A percentile compares a stretch with the other conserved stretches of the same genome.
Evolutionary conservation across 768 basidiomycete species (phyloP).

Genomic region (Amanita rubescens): DNA sequence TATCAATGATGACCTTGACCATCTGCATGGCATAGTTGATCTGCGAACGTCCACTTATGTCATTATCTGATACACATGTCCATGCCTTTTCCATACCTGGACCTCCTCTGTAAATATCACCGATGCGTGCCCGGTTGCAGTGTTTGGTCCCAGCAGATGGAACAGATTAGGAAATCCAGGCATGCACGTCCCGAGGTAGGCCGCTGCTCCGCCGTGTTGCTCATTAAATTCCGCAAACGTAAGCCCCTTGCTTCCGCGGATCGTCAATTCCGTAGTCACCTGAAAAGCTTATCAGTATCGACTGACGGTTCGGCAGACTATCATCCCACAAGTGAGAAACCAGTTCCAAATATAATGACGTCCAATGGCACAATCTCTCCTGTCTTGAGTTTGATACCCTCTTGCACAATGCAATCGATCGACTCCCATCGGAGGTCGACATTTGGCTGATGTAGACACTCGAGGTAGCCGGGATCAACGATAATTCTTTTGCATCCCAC

Average conservation of each 20-base stretch:
- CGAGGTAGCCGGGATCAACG: constrained; percentile 51
- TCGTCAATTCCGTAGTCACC: constrained; percentile 28
- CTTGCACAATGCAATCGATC: constrained; percentile 40
- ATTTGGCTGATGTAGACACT: constrained; percentile 45
- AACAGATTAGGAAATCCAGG: constrained; percentile 54
- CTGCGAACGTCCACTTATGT: constrained; percentile 20
- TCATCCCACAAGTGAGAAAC: constrained; percentile 38
- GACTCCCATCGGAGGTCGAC: constrained; percentile 41
- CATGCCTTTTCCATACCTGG: constrained; percentile 30
- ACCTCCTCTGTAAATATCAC: constrained; percentile 48
- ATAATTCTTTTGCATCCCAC: constrained; percentile 62
- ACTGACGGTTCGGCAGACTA: not conserved
- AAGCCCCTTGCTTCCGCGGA: constrained; percentile 36
- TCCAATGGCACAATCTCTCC: constrained; percentile 46
- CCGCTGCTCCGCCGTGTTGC: constrained; percentile 40
- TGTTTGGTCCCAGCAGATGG: constrained; percentile 47
- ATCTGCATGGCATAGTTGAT: constrained; percentile 42
- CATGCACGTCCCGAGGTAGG: constrained; percentile 45
- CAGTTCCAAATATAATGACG: constrained; percentile 52
- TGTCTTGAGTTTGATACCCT: constrained; percentile 42
- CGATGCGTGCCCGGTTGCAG: constrained; percentile 50
- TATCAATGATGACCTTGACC: constrained; percentile 43
- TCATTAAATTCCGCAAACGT: constrained; percentile 39
- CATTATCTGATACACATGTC: constrained; percentile 9
- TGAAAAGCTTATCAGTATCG: constrained; percentile 14